Conservation (phyloP, 2,329 filamentous ascomycete genomes). For the Colletotrichum chrysophilum region DNA sequence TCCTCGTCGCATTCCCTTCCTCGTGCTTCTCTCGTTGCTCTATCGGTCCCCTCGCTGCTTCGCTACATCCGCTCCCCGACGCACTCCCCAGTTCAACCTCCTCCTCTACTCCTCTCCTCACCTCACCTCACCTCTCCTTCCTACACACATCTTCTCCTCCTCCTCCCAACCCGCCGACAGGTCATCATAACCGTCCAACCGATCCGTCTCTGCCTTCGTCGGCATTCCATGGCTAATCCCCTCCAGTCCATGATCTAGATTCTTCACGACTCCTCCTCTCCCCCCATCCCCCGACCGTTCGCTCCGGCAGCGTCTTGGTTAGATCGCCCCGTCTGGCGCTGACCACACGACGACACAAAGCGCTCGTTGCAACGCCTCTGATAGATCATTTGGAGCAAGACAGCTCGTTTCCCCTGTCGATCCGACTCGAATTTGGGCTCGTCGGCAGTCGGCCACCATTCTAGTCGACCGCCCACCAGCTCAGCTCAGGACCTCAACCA, state of each 20-base stretch:
- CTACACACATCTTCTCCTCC: slow-evolving; percentile 7
- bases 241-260: slow-evolving; percentile 13
- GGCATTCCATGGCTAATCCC: slow-evolving; percentile 11
- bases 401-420: not conserved
- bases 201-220: not conserved
- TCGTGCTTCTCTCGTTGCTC: not conserved
- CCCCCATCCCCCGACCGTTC: slow-evolving; percentile 14
- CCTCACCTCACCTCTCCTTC: not conserved
- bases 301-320: slow-evolving; percentile 22
- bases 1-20: not conserved
- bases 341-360: slow-evolving; percentile 12
- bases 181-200: not conserved
- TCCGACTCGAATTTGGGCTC: slow-evolving; percentile 6
- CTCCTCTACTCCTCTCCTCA: slow-evolving; percentile 16
- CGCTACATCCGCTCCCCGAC: slow-evolving; percentile 11
- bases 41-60: not conserved
- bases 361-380: not conserved
- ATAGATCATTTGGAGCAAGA: not conserved
- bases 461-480: slow-evolving; percentile 3
- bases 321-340: slow-evolving; percentile 20
- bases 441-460: slow-evolving; percentile 28
- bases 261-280: not conserved
- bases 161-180: not conserved
- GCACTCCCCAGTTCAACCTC: slow-evolving; percentile 3
- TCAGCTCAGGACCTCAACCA: slow-evolving; percentile 7